Base-by-base conservation (phyloP, 768 basidiomycete species). In the Tricholoma furcatifolium region DNA sequence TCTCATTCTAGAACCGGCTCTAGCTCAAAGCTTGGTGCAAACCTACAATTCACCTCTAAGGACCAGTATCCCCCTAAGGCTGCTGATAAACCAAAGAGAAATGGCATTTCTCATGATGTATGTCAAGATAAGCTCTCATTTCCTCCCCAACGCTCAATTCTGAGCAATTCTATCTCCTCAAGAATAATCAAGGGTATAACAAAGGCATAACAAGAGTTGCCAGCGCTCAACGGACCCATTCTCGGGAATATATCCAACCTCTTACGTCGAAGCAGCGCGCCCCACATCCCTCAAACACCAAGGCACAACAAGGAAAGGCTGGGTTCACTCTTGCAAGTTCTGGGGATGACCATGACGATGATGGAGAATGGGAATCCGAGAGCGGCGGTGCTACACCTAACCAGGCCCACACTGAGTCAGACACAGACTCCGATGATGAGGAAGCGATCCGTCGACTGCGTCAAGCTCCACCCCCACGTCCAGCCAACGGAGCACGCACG, bases 381-480 rank as follows among this genome's bases (percentile, higher is more conserved):
- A 89, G 87, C 61, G 88, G 86, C 6, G 84, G 81, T 0, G 86
- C 72, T 0, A 90, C 88, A 1, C 88, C 88, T 4, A 78, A 77
- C 58, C 70, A 74, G 43, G 54, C 70, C 45, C 74, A 74, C 35
- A 79, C 81, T 1, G 77, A 78, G 45, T 74, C 74, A 17, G 70
- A 70, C 40, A 63, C 66, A n/a, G 70, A 70, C 35, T 73, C 71
- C 21, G 74, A 74, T 53, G 64, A 66, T 47, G 55, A 56, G 27
- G 62, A 60, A 31, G 31, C 60, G 30, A 60, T 54, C 32, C 63
- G 55, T 36, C 59, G 55, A 35, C 61, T 61, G 46, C 47, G 52
- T 43, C 55, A 55, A n/a, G 50, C 38, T 14, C 49, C 43, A 6
- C 27, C 58, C n/a, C 51, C 51, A 17, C 60, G 41, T 27, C 23